Evolutionary conservation across 1,139 yeast genomes (phyloP).

Genomic region (Pichia sp.): DNA sequence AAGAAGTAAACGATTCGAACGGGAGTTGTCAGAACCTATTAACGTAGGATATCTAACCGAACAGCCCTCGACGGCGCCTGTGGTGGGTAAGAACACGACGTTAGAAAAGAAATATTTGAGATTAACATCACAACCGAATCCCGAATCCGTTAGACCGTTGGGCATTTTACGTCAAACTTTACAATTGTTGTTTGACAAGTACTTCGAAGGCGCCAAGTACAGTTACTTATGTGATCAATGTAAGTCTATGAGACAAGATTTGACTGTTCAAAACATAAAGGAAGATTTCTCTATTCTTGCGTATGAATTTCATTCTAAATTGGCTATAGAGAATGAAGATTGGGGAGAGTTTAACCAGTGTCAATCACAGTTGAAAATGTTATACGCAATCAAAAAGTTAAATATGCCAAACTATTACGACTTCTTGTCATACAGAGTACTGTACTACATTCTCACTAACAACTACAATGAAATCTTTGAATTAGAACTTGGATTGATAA

Average conservation of each 20-base stretch:
- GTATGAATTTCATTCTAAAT: constrained; percentile 82
- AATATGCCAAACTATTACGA: constrained; percentile 50
- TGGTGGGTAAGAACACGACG: constrained; percentile 64
- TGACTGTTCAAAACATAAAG: constrained; percentile 88
- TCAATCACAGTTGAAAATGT: constrained; percentile 70
- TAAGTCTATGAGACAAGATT: constrained; percentile 88
- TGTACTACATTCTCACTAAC: constrained; percentile 77
- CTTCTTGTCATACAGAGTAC: constrained; percentile 70
- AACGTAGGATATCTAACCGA: constrained; percentile 3
- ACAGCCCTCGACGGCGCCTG: constrained; percentile 23
- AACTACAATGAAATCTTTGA: constrained; percentile 52
- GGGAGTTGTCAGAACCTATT: constrained; percentile 29
- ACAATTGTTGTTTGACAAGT: constrained; percentile 52
- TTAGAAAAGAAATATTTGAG: constrained; percentile 81
- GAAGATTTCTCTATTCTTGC: constrained; percentile 75
- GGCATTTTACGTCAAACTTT: constrained; percentile 58
- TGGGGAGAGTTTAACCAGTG: constrained; percentile 96
- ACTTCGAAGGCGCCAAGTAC: constrained; percentile 54
- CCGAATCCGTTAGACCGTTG: constrained; percentile 76
- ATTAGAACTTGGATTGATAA: constrained; percentile 33
- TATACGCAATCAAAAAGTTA: constrained; percentile 43
- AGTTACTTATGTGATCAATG: constrained; percentile 85
- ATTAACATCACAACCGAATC: constrained; percentile 90
- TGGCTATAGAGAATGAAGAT: constrained; percentile 82
- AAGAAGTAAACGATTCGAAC: constrained; percentile 55